Evolutionary conservation across 129 eudicot genomes (phyloP).

Genomic region (Erigeron canadensis): DNA sequence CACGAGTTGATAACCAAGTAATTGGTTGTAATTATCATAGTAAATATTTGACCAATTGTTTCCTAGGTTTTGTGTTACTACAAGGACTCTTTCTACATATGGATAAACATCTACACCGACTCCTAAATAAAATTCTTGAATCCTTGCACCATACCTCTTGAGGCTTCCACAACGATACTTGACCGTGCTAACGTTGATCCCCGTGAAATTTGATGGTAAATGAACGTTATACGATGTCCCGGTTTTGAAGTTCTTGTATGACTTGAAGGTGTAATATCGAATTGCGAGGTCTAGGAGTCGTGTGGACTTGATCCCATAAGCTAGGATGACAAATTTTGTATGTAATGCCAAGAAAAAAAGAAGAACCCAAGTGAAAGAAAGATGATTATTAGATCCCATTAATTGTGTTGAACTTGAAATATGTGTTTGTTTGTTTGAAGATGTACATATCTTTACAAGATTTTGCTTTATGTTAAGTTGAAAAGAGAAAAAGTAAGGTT

Average conservation of each 20-base stretch:
- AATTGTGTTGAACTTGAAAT: constrained; percentile 21
- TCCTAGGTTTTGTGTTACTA: constrained; percentile 75
- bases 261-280: constrained; percentile 73
- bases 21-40: constrained; percentile 47
- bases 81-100: constrained; percentile 64
- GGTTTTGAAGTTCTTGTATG: constrained; percentile 51
- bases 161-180: constrained; percentile 87
- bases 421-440: constrained; percentile 22
- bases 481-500: constrained; percentile 27
- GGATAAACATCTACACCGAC: constrained; percentile 58
- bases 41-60: constrained; percentile 76
- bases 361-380: constrained; percentile 40
- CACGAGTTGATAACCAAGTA: constrained; percentile 65
- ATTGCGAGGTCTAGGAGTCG: constrained; percentile 75
- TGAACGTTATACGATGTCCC: constrained; percentile 52
- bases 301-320: constrained; percentile 66
- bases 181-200: constrained; percentile 53
- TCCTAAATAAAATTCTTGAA: constrained; percentile 58
- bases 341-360: constrained; percentile 45
- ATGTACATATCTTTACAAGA: constrained; percentile 29
- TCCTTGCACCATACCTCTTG: constrained; percentile 67
- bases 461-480: constrained; percentile 28
- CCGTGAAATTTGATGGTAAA: constrained; percentile 77
- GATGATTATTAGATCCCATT: constrained; percentile 44
- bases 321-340: constrained; percentile 27